Base-by-base conservation (phyloP, 345 rosid species). In the Citropsis articulata region DNA sequence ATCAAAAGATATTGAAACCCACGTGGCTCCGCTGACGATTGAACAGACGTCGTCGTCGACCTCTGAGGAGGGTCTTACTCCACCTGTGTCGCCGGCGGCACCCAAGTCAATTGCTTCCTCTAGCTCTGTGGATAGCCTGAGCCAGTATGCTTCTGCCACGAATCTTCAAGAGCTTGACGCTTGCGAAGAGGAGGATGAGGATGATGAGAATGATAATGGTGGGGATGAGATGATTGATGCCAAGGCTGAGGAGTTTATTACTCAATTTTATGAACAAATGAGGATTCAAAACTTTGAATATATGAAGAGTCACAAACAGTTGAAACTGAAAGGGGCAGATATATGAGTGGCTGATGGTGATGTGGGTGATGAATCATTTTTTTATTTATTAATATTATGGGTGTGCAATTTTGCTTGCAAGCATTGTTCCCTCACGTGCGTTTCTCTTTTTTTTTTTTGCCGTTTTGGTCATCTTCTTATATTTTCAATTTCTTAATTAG, bases 171-270 rank as follows among this genome's bases (percentile, higher is more conserved):
- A 85, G 42, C 85, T 85, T 50, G 84, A 73, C 30, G 50, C 66
- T 45, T 83, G 42, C 38, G 85, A 79, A 10, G 82, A 81, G 4
- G 82, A 53, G 21, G 79, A 71, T n/a, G 76, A 69, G 42, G 70
- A 75, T 24, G 81, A 62, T 21, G 75, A 69, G 55, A 67, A 75
- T 24, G 83, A 62, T 19, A 75, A 79, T 24, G 85, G 50, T 16
- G 94, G 88, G 4, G 92, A 91, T 33, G 92, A 89, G 28, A 87
- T 86, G 94, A 90, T 93, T 40, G 94, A 93, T 55, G 75, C 66
- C 79, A 93, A 91, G 85, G 97, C 97, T 3, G 97, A 93, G 78
- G 84, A 83, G 59, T 93, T 93, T 73, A 93, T 93, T 9, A 78
- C 79, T 33, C 86, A 68, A 16, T 93, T 93, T 65, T 90, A 93